Evolutionary conservation across 805 yeast genomes (phyloP).

Genomic region (Candida coleopterorum): DNA sequence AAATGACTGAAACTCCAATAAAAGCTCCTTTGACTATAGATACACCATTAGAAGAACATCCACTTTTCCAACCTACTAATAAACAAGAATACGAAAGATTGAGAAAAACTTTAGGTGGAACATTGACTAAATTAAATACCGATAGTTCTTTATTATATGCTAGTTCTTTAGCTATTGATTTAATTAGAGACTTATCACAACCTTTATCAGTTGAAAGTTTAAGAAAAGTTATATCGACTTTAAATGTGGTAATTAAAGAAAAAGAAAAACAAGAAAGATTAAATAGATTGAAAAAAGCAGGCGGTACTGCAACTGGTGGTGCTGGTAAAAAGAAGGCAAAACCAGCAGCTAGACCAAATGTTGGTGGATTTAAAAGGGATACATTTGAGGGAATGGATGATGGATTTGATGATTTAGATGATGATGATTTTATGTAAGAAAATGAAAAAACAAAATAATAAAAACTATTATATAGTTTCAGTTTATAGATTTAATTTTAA

Average conservation of each 20-base stretch:
- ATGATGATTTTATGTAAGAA: slow-evolving; percentile 75
- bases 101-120: slow-evolving; percentile 22
- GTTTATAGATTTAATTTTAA: too few species aligned
- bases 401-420: slow-evolving; percentile 60
- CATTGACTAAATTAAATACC: slow-evolving; percentile 37
- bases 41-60: slow-evolving; percentile 67
- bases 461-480: too few species aligned
- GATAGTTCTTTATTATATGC: slow-evolving; percentile 65
- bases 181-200: slow-evolving; percentile 75
- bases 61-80: slow-evolving; percentile 78
- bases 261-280: slow-evolving; percentile 89
- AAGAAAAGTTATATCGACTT: slow-evolving; percentile 79
- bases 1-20: slow-evolving; percentile 28
- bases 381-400: slow-evolving; percentile 49
- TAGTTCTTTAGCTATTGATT: slow-evolving; percentile 74
- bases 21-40: slow-evolving; percentile 43
- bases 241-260: slow-evolving; percentile 75
- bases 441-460: not conserved
- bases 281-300: slow-evolving; percentile 73
- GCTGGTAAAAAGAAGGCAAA: slow-evolving; percentile 94
- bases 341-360: slow-evolving; percentile 62
- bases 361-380: slow-evolving; percentile 59
- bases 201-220: slow-evolving; percentile 80
- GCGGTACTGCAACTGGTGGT: slow-evolving; percentile 87
- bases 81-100: slow-evolving; percentile 67